Evolutionary conservation across 2,329 filamentous ascomycete genomes (phyloP).

Genomic region (Cryoendolithus antarcticus): DNA sequence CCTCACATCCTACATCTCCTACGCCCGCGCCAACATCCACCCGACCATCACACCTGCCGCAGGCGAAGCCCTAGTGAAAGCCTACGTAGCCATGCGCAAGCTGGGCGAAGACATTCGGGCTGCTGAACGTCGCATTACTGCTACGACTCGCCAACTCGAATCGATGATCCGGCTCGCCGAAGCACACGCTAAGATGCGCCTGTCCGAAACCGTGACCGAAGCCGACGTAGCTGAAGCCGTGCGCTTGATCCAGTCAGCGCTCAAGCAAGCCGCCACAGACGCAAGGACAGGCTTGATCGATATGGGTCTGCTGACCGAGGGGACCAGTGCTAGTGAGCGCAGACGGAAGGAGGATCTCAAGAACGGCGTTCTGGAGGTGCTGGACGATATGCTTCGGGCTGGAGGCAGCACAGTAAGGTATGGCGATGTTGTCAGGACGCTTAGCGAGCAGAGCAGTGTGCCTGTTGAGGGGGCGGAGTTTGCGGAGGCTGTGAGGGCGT

Average conservation of each 20-base stretch:
- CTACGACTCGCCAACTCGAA: conserved; percentile 90
- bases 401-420: conserved; percentile 57
- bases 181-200: conserved; percentile 95
- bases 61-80: conserved; percentile 67
- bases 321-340: conserved; percentile 79
- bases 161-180: conserved; percentile 96
- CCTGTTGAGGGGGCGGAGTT: conserved; percentile 71
- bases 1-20: conserved; percentile 95
- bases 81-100: conserved; percentile 91
- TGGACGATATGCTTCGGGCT: conserved; percentile 68
- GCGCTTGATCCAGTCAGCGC: conserved; percentile 79
- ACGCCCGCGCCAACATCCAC: conserved; percentile 76
- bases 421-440: conserved; percentile 60
- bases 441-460: conserved; percentile 58
- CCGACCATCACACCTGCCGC: conserved; percentile 70
- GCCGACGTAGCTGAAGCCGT: conserved; percentile 84
- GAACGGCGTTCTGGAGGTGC: conserved; percentile 56
- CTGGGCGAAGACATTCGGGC: conserved; percentile 61
- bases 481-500: conserved; percentile 60
- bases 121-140: conserved; percentile 90
- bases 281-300: conserved; percentile 82
- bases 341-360: conserved; percentile 75
- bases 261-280: conserved; percentile 97
- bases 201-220: conserved; percentile 61
- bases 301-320: conserved; percentile 89